Percentiles rank a stretch among this genome's conserved stretches.
These are phyloP conservation scores for Aspergillus eucalypticola DNA, from an alignment of 2,329 filamentous ascomycete species.

Conservation along the genomic window DNA sequence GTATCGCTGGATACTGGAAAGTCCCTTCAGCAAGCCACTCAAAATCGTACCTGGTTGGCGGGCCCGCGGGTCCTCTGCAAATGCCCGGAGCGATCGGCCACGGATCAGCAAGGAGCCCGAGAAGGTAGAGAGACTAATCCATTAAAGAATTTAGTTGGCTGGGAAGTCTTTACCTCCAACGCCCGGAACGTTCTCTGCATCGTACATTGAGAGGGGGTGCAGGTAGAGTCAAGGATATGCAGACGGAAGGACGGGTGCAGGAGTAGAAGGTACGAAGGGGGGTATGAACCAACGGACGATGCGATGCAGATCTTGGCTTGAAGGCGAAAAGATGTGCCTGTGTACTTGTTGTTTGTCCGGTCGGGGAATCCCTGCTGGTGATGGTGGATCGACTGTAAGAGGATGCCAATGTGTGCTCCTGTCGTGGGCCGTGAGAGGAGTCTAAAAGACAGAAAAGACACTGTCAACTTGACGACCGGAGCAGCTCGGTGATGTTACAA, in stretches of 20 bases:
- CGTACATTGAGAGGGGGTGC: not conserved
- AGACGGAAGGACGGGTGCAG: not conserved
- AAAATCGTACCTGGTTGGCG: constrained; percentile 22
- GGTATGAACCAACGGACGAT: not conserved
- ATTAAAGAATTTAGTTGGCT: constrained; percentile 1
- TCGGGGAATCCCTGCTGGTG: constrained; percentile 12
- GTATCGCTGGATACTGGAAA: not conserved
- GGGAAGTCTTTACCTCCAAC: constrained; percentile 1
- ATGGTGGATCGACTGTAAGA: constrained; percentile 6
- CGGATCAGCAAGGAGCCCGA: constrained; percentile 9
- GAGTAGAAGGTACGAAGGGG: not conserved
- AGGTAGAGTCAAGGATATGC: not conserved
- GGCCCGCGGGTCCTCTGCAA: constrained; percentile 22
- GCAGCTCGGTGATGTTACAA: constrained; percentile 5
- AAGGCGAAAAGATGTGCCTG: constrained; percentile 1
- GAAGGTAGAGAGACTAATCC: constrained; percentile 2
- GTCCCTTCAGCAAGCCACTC: constrained; percentile 12
- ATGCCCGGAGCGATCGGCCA: constrained; percentile 20
- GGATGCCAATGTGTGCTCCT: constrained; percentile 7
- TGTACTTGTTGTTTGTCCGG: constrained; percentile 10
- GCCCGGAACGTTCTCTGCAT: constrained; percentile 4
- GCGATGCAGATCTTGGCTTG: not conserved
- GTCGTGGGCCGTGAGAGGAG: constrained; percentile 4
- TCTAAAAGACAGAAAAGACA: not conserved
- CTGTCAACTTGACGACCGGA: not conserved